phyloP scores from a whole-genome alignment of 2,329 filamentous ascomycete species.

The Penicillium sp. region DNA sequence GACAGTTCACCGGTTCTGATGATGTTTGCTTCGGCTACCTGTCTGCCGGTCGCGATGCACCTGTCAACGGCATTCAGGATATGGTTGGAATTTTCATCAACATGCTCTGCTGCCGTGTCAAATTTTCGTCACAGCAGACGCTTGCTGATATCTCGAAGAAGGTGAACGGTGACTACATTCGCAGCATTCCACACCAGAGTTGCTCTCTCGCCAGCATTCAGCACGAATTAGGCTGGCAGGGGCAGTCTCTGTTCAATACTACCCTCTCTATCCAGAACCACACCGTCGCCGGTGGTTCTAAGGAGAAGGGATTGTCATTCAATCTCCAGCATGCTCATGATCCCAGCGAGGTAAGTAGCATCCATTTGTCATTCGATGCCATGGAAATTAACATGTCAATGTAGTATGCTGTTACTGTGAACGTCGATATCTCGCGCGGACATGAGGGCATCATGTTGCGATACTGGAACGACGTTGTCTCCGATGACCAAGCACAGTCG shows the following conservation, averaged over 20 bases:
- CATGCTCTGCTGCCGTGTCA: slow-evolving; percentile 50
- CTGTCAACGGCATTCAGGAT: slow-evolving; percentile 43
- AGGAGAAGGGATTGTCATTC: slow-evolving; percentile 28
- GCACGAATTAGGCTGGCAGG: slow-evolving; percentile 35
- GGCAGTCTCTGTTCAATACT: slow-evolving; percentile 39
- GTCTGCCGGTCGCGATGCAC: slow-evolving; percentile 42
- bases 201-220: slow-evolving; percentile 48
- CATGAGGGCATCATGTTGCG: slow-evolving; percentile 35
- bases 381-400: slow-evolving; percentile 6
- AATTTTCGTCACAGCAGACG: slow-evolving; percentile 30
- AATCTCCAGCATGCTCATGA: slow-evolving; percentile 32
- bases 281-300: slow-evolving; percentile 18
- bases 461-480: slow-evolving; percentile 39
- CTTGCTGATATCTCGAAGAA: slow-evolving; percentile 40
- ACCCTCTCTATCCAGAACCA: slow-evolving; percentile 40
- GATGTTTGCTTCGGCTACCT: slow-evolving; percentile 42
- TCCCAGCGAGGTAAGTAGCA: slow-evolving; percentile 33
- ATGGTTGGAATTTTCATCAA: slow-evolving; percentile 50
- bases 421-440: slow-evolving; percentile 35
- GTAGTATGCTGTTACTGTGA: slow-evolving; percentile 38
- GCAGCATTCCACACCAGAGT: slow-evolving; percentile 46
- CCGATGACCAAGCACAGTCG: slow-evolving; percentile 30
- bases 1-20: slow-evolving; percentile 28
- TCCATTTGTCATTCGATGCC: background rate
- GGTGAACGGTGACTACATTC: slow-evolving; percentile 45